These are phyloP conservation scores for Murraya paniculata DNA, from an alignment of 345 rosid genomes.

Conservation along the genomic window DNA sequence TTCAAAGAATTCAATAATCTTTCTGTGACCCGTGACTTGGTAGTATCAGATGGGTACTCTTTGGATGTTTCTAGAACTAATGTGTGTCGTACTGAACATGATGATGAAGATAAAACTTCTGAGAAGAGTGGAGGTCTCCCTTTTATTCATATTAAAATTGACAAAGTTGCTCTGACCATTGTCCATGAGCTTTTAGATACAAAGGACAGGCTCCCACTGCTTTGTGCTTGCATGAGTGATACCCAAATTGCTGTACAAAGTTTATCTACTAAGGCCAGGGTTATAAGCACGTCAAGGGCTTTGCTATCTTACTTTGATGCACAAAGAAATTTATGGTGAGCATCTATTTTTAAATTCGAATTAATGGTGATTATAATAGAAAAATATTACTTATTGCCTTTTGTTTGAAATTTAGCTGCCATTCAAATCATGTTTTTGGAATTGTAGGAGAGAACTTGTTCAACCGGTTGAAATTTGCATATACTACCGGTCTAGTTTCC, in stretches of 20 bases:
- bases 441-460: conserved; percentile 69
- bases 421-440: conserved; percentile 3
- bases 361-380: conserved; percentile 5
- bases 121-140: conserved; percentile 44
- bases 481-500: conserved; percentile 58
- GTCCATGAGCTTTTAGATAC: conserved; percentile 72
- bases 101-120: conserved; percentile 37
- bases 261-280: conserved; percentile 60
- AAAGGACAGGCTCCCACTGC: conserved; percentile 66
- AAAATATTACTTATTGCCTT: conserved; percentile 16
- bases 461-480: conserved; percentile 65
- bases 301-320: conserved; percentile 62
- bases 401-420: conserved; percentile 8
- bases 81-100: conserved; percentile 22
- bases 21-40: conserved; percentile 27
- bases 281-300: conserved; percentile 50
- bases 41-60: conserved; percentile 22
- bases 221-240: conserved; percentile 53
- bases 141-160: conserved; percentile 47
- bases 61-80: conserved; percentile 26
- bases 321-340: conserved; percentile 73
- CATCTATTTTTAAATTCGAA: conserved; percentile 2
- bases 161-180: conserved; percentile 57
- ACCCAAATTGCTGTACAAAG: conserved; percentile 53
- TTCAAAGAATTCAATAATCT: conserved; percentile 62